Evolutionary conservation across 345 rosid species (phyloP).

Genomic region (Odontarrhena argentea): DNA sequence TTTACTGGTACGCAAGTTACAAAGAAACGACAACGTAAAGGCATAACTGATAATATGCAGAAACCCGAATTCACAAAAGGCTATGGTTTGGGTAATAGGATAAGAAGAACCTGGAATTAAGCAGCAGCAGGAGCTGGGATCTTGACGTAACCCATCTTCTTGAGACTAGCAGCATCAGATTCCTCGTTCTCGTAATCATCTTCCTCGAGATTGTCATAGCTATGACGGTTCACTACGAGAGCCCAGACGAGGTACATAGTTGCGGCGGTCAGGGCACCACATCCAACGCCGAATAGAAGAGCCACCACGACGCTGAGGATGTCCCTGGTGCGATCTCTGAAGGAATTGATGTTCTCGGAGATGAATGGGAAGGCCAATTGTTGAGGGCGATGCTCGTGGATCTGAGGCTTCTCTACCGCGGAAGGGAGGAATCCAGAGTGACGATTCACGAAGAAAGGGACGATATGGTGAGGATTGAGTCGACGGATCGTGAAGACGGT

Average conservation of each 20-base stretch:
- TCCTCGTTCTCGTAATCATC: conserved; percentile 49
- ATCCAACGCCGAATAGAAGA: conserved; percentile 86
- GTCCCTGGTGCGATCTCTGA: conserved; percentile 79
- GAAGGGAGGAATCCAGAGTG: conserved; percentile 39
- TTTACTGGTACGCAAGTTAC: conserved; percentile 10
- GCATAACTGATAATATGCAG: conserved; percentile 15
- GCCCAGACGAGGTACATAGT: conserved; percentile 90
- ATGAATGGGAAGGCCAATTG: conserved; percentile 39
- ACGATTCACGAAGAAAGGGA: conserved; percentile 35
- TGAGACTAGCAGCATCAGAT: conserved; percentile 52
- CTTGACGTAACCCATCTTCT: conserved; percentile 81
- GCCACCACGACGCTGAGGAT: conserved; percentile 87
- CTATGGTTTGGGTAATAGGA: conserved; percentile 2
- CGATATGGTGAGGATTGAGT: conserved; percentile 30
- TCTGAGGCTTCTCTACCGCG: conserved; percentile 25
- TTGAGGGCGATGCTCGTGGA: conserved; percentile 31
- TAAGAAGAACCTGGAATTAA: conserved; percentile 40
- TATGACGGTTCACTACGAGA: conserved; percentile 54
- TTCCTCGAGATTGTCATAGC: conserved; percentile 30
- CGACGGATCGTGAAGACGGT: conserved; percentile 68
- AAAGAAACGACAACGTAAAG: conserved; percentile 1
- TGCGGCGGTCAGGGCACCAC: conserved; percentile 91
- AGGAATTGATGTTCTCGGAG: conserved; percentile 54
- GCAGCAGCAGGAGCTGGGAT: conserved; percentile 54
- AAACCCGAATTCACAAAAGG: conserved; percentile 30